Evolutionary conservation across 1,139 yeast genomes (phyloP).

Genomic region (Geotrichum aggregatum): DNA sequence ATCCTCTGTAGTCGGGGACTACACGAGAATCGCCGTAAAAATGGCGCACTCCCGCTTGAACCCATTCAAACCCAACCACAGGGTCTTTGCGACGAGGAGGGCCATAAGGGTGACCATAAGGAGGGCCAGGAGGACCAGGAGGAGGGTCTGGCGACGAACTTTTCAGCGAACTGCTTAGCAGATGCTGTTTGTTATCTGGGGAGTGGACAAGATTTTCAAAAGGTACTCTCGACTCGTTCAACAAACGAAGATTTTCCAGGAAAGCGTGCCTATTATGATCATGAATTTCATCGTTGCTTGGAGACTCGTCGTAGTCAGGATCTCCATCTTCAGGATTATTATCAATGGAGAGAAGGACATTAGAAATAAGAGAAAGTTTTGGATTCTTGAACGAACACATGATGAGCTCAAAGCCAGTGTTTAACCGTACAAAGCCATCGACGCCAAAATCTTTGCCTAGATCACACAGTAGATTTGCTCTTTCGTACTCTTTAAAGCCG

Average conservation of each 20-base stretch:
- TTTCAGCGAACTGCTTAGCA: conserved; percentile 10
- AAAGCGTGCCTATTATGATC: too few species aligned
- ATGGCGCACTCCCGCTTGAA: conserved; percentile 43
- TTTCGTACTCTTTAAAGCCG: conserved; percentile 39
- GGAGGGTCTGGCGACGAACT: conserved; percentile 27
- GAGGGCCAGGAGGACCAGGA: conserved; percentile 22
- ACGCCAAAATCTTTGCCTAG: conserved; percentile 50
- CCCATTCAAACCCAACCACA: conserved; percentile 42
- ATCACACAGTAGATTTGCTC: conserved; percentile 48
- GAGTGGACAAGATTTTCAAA: too few species aligned
- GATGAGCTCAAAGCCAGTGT: conserved; percentile 53
- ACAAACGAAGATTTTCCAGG: too few species aligned
- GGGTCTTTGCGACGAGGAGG: conserved; percentile 24
- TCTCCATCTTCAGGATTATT: too few species aligned
- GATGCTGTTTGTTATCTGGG: too few species aligned
- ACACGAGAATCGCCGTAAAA: conserved; percentile 48
- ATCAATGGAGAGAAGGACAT: conserved; percentile 39
- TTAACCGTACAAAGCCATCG: conserved; percentile 52
- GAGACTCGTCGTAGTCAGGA: too few species aligned
- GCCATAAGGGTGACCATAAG: conserved; percentile 12
- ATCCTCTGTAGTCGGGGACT: conserved; percentile 47
- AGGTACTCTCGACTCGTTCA: too few species aligned
- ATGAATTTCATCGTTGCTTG: too few species aligned
- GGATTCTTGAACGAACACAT: conserved; percentile 49
- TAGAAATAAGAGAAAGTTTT: conserved; percentile 44